These are phyloP conservation scores for Umbelopsis isabellina DNA, from an alignment of 192 early-diverging fungal species.

Conservation along the genomic window DNA sequence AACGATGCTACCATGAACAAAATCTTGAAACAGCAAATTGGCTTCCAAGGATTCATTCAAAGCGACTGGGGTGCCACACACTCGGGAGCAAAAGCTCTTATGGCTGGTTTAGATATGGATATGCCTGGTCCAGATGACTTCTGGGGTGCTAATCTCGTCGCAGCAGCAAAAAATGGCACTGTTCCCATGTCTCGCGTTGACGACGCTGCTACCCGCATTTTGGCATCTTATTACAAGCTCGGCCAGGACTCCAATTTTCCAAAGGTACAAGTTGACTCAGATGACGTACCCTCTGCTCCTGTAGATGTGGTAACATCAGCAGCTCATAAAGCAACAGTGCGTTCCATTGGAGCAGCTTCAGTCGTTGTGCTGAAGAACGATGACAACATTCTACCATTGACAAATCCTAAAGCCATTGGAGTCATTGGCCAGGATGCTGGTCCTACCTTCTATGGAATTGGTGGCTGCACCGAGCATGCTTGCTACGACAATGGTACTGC, in stretches of 20 bases:
- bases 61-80: slow-evolving; percentile 60
- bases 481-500: slow-evolving; percentile 7
- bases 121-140: slow-evolving; percentile 50
- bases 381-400: slow-evolving; percentile 18
- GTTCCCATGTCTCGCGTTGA: slow-evolving; percentile 11
- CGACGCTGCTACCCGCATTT: slow-evolving; percentile 27
- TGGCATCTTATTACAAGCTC: slow-evolving; percentile 17
- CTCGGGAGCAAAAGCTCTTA: slow-evolving; percentile 17
- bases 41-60: slow-evolving; percentile 61
- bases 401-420: neutral
- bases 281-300: neutral
- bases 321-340: slow-evolving; percentile 17
- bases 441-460: neutral
- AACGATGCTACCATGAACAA: slow-evolving; percentile 42
- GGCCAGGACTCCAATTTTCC: slow-evolving; percentile 18
- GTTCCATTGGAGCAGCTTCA: slow-evolving; percentile 25
- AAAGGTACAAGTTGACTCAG: neutral
- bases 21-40: slow-evolving; percentile 53
- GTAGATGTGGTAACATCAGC: slow-evolving; percentile 17
- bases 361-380: slow-evolving; percentile 19
- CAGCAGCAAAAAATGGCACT: slow-evolving; percentile 6
- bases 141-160: slow-evolving; percentile 23
- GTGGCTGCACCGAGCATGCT: slow-evolving; percentile 3
- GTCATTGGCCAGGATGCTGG: slow-evolving; percentile 13
- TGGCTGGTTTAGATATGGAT: slow-evolving; percentile 60